Evolutionary conservation across 306 rosid species (phyloP), one percentile per base, ranked within the genome.

Genomic region (Cotoneaster glaucophyllus): DNA sequence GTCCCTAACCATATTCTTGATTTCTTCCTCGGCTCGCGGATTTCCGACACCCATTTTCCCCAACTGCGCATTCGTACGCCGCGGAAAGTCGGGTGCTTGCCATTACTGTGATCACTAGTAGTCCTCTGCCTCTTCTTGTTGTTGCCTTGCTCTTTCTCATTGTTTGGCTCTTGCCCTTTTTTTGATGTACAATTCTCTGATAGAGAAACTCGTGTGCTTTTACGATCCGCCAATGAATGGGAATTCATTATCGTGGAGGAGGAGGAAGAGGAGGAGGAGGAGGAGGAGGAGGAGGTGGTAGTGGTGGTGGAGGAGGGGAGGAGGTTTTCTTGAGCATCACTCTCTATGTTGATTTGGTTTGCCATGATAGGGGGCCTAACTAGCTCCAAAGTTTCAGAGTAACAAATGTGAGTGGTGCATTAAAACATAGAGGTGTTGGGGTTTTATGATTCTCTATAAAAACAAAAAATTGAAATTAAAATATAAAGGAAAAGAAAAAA

Each of bases 41-140:
- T 93, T 81, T 93, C 98, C 1, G 94, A 93, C 32, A 93, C 98
- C 93, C 90, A 93, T 81, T 88, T 93, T 0, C 97, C 98, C 98
- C 98, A 93, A 28, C 58, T 84, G 0, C 98, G 85, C 93, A 78
- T 91, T 44, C 98, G 77, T 15, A 93, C 98, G 8, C 98, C 98
- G 3, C 98, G 82, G 70, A 78, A 93, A 0, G 89, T 86, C 0
- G 86, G 90, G 74, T 90, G 96, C 66, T 80, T 83, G 5, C 44
- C 74, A 0, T 83, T 88, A 6, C 19, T 28, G 15, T 64, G 43
- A 15, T 64, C 70, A 44, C 37, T 29, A n/a, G 29, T 84, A 4
- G 29, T 84, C 43, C 78, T 79, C 74, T 79, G 73, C 83, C 79
- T 86, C 79, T 85, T 91, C 64, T 72, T 62, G 11, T 6, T 26